Evolutionary conservation across 768 basidiomycete species (phyloP).

Genomic region (Hysterangium stoloniferum): DNA sequence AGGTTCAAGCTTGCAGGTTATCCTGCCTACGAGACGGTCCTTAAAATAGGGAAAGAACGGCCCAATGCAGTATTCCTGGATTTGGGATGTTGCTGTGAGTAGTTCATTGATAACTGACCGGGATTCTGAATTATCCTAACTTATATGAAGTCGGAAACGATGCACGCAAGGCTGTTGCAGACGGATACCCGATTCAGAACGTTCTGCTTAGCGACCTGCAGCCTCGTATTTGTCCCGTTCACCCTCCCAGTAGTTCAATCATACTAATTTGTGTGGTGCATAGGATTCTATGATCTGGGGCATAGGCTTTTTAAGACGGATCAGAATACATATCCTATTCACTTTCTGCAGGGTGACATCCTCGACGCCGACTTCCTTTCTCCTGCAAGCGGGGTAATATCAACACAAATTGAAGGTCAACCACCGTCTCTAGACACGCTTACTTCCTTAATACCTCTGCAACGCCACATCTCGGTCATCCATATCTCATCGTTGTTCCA

Average conservation of each 20-base stretch:
- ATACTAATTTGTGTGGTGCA: too few species aligned
- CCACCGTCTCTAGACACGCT: conserved; percentile 6
- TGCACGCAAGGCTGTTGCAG: conserved; percentile 31
- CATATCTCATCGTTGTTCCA: conserved; percentile 18
- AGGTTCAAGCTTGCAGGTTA: conserved; percentile 13
- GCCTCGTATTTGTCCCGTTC: too few species aligned
- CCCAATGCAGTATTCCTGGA: conserved; percentile 34
- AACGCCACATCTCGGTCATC: conserved; percentile 13
- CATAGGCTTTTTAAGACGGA: conserved; percentile 12
- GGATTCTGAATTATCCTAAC: not conserved
- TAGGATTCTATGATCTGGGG: too few species aligned
- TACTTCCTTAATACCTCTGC: conserved; percentile 12
- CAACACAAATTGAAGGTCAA: not conserved
- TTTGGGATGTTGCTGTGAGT: conserved; percentile 38
- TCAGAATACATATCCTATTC: not conserved
- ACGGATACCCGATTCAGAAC: conserved; percentile 36
- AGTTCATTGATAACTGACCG: not conserved
- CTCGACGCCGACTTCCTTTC: not conserved
- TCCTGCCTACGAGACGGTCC: conserved; percentile 19
- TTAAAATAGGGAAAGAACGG: conserved; percentile 31
- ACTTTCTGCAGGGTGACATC: conserved; percentile 3
- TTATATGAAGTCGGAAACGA: conserved; percentile 27
- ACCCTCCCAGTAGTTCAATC: not conserved
- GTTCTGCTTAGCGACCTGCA: conserved; percentile 32
- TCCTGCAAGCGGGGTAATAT: too few species aligned